Conservation (phyloP, 352 stramenopile genomes). For the Globisporangium megalacanthum region DNA sequence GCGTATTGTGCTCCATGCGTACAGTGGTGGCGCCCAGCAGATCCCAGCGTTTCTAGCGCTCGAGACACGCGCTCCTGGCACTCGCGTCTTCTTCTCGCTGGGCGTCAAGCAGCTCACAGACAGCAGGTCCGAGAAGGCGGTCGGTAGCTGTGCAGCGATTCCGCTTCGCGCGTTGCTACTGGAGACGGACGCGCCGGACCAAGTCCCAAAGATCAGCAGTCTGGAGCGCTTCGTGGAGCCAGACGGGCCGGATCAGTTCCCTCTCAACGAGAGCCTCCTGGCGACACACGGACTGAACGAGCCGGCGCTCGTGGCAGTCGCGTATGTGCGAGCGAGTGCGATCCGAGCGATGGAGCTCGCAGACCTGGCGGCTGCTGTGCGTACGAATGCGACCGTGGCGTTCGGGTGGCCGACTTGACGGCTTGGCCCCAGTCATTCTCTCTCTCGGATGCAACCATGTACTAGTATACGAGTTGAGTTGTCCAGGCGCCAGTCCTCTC, state of each 20-base stretch:
- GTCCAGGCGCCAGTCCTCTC: background rate
- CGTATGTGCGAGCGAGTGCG: slow-evolving; percentile 31
- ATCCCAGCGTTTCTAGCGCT: slow-evolving; percentile 43
- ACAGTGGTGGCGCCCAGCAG: slow-evolving; percentile 50
- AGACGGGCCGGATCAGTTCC: background rate
- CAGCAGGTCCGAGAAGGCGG: slow-evolving; percentile 29
- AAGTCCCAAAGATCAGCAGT: slow-evolving; percentile 21
- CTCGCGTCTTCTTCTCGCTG: slow-evolving; percentile 67
- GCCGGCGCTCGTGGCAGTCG: slow-evolving; percentile 43
- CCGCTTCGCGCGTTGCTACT: slow-evolving; percentile 49
- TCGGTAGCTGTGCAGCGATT: slow-evolving; percentile 28
- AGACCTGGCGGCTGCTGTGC: slow-evolving; percentile 31
- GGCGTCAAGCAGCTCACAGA: slow-evolving; percentile 64
- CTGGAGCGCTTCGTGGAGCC: background rate
- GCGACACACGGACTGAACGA: slow-evolving; percentile 31
- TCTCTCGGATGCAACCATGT: background rate
- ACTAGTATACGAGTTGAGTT: background rate
- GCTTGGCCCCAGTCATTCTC: background rate
- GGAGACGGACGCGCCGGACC: slow-evolving; percentile 73
- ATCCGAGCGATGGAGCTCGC: slow-evolving; percentile 28
- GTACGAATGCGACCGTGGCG: slow-evolving; percentile 28
- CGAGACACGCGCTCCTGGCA: slow-evolving; percentile 12
- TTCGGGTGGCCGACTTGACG: slow-evolving; percentile 21
- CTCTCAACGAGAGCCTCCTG: background rate
- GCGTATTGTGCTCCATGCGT: slow-evolving; percentile 65